Conservation (phyloP, 2,329 filamentous ascomycete species). For the Neofusicoccum parvum region DNA sequence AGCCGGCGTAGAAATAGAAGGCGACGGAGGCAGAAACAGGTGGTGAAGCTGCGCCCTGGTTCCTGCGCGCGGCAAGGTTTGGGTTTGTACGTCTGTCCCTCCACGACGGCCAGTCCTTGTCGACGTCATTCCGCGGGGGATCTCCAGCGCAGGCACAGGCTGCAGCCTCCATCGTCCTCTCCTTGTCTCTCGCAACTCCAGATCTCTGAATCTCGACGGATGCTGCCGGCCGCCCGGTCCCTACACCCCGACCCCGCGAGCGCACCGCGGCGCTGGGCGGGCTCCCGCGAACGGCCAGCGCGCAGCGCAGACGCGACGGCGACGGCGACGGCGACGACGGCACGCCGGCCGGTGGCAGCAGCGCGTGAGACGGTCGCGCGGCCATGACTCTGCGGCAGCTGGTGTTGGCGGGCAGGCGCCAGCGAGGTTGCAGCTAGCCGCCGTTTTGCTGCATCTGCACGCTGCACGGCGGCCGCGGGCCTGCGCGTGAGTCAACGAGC, state of each 20-base stretch:
- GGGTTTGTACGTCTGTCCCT: no score
- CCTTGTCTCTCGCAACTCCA: background rate
- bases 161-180: background rate
- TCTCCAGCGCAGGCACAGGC: background rate
- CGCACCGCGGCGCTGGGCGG: background rate
- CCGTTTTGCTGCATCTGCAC: background rate
- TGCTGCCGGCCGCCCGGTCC: background rate
- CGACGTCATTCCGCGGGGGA: slow-evolving; percentile 4
- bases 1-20: no score
- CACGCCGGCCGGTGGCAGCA: no score
- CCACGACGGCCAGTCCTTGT: background rate
- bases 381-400: no score
- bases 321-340: no score
- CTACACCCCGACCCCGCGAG: background rate
- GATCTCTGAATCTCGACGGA: background rate
- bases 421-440: background rate
- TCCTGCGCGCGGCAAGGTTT: background rate
- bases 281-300: background rate
- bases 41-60: background rate
- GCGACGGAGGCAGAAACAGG: background rate
- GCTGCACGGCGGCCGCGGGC: background rate
- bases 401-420: no score
- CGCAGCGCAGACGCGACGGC: background rate
- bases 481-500: background rate
- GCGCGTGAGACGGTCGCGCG: no score